Evolutionary conservation across 2,329 filamentous ascomycete species (phyloP).

Genomic region (Arthrobotrys megalospora): DNA sequence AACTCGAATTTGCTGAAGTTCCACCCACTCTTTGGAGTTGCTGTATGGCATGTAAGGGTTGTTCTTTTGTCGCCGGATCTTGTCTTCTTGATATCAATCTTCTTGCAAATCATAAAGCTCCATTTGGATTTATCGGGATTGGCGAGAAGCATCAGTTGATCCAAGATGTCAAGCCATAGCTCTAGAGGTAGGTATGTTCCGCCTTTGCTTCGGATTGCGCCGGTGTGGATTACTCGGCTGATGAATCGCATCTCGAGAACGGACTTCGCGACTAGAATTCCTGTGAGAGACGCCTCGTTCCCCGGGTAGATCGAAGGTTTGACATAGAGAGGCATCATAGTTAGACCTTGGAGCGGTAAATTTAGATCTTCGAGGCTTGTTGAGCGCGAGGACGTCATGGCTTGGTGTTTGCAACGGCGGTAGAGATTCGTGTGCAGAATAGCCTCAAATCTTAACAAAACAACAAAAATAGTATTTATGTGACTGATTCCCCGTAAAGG

Average conservation of each 20-base stretch:
- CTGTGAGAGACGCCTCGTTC: not conserved
- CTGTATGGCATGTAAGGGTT: not conserved
- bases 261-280: not conserved
- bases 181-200: not conserved
- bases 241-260: too few species aligned
- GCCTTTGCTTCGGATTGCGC: slow-evolving; percentile 3
- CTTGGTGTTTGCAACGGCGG: too few species aligned
- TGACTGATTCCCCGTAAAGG: too few species aligned
- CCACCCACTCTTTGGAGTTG: not conserved
- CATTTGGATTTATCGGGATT: not conserved
- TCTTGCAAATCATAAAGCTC: slow-evolving; percentile 3
- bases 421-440: too few species aligned
- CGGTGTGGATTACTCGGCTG: not conserved
- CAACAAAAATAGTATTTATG: too few species aligned
- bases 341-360: too few species aligned
- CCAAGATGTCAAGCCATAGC: not conserved
- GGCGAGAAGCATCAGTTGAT: not conserved
- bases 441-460: too few species aligned
- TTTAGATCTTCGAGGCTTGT: too few species aligned
- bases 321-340: not conserved
- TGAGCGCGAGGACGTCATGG: too few species aligned
- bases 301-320: not conserved
- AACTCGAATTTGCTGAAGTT: not conserved
- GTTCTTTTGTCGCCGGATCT: not conserved
- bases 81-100: not conserved